These are phyloP conservation scores for Sistotremastrum niveocremeum DNA, from an alignment of 768 basidiomycete species.

Conservation along the genomic window DNA sequence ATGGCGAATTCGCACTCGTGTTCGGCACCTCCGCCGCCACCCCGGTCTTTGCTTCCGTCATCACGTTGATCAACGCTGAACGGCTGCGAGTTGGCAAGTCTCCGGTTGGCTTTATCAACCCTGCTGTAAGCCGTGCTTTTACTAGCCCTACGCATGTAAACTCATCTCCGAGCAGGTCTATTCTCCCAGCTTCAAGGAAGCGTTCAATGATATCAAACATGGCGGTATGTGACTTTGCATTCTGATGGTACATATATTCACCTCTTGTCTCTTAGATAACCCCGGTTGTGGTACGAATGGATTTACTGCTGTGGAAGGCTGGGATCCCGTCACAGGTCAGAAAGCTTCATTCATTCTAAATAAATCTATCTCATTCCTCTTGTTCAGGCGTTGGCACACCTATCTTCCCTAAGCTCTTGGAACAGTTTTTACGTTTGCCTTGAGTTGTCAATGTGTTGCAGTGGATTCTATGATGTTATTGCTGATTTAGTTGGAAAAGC, in stretches of 20 bases:
- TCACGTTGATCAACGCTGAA: slow-evolving; percentile 49
- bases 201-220: slow-evolving; percentile 29
- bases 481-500: too few species aligned
- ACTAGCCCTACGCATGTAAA: slow-evolving; percentile 5
- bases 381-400: slow-evolving; percentile 24
- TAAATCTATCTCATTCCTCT: too few species aligned
- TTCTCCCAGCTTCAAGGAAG: slow-evolving; percentile 15
- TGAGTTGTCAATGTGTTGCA: slow-evolving; percentile 1
- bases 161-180: slow-evolving; percentile 7
- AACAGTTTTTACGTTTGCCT: slow-evolving; percentile 19
- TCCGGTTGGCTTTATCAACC: slow-evolving; percentile 29
- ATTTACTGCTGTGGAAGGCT: slow-evolving; percentile 13
- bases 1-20: slow-evolving; percentile 4
- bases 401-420: slow-evolving; percentile 24
- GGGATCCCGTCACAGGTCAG: slow-evolving; percentile 25
- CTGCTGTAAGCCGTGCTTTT: slow-evolving; percentile 5
- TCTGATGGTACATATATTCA: too few species aligned
- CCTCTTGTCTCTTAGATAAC: slow-evolving; percentile 2
- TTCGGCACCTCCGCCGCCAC: slow-evolving; percentile 44
- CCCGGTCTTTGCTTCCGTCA: slow-evolving; percentile 46
- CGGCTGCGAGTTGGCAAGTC: slow-evolving; percentile 32
- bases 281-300: slow-evolving; percentile 18
- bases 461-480: too few species aligned
- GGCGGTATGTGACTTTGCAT: slow-evolving; percentile 10
- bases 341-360: too few species aligned